Conservation (phyloP, 768 basidiomycete species). For the Tulasnella sp. region DNA sequence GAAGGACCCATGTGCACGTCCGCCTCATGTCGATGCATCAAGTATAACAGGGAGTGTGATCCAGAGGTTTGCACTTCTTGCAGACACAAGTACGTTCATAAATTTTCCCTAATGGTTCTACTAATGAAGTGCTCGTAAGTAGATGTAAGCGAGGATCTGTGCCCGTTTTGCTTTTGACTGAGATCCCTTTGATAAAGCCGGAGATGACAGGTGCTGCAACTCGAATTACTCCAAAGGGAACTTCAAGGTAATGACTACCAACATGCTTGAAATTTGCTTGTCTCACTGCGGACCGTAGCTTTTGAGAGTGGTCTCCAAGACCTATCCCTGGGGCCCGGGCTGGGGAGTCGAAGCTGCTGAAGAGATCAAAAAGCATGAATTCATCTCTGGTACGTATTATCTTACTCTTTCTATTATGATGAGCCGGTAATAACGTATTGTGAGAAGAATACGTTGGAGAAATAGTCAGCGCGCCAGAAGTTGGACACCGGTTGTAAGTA, state of each 20-base stretch:
- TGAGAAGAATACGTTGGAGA: constrained; percentile 55
- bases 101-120: too few species aligned
- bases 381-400: constrained; percentile 34
- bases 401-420: neutral
- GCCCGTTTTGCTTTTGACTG: too few species aligned
- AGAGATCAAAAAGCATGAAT: constrained; percentile 31
- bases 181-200: too few species aligned
- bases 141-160: too few species aligned
- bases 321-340: constrained; percentile 31
- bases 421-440: neutral
- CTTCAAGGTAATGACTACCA: too few species aligned
- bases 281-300: too few species aligned
- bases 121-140: too few species aligned
- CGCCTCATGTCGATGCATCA: constrained; percentile 38
- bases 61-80: constrained; percentile 48
- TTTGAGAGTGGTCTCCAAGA: constrained; percentile 32
- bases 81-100: constrained; percentile 35
- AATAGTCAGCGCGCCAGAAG: constrained; percentile 32
- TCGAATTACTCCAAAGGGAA: too few species aligned
- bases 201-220: too few species aligned
- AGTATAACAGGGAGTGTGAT: constrained; percentile 48
- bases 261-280: too few species aligned
- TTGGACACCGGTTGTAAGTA: constrained; percentile 7
- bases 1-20: constrained; percentile 25
- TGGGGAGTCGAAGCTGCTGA: constrained; percentile 43